Evolutionary conservation across 1,139 yeast species (phyloP), one percentile per base, ranked within the genome.

Genomic region (Saccharomyces pastorianus): DNA sequence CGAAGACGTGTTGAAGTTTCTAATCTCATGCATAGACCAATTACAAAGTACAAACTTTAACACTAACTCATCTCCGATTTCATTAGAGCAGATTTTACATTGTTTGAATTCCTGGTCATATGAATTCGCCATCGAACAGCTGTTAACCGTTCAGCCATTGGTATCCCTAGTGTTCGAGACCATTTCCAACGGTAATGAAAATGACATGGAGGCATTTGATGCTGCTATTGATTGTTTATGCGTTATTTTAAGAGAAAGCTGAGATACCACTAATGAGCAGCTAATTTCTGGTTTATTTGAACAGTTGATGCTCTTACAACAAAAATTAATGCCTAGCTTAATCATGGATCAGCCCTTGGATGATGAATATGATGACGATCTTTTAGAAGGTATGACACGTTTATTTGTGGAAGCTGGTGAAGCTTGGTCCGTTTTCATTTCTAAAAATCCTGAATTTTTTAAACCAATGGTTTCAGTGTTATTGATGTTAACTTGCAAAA

Each of bases 371-470:
- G 66, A 65, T 32, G 62, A 61, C 1, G 96, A 88, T 53, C 76
- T 81, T 28, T 80, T 88, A 65, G 84, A 86, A 56, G 84, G 88
- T 26, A 74, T 87, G 57, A 82, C 96, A 0, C 77, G 93, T 64
- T 71, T 95, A 50, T 88, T 87, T 68, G 88, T 91, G 20, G 96
- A 90, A 63, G 95, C 97, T 2, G 96, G 96, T 57, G 98, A 91
- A 70, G 80, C 96, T 2, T 95, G 99, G 99, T 95, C 89, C 70
- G 88, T 88, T 38, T 75, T 88, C 38, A 82, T 91, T 55, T 93
- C 95, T 6, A 83, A 83, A 63, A 76, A 80, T 56, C 95, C 97
- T 0, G 72, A 73, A 50, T 80, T 79, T 55, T 93, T 89, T 72
- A 78, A 81, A 59, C 85, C 88, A 2, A 73, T 93, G 63, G 95